These are phyloP conservation scores for Staphylotrichum tortipilum DNA, from an alignment of 495 filamentous ascomycete species.

Conservation along the genomic window DNA sequence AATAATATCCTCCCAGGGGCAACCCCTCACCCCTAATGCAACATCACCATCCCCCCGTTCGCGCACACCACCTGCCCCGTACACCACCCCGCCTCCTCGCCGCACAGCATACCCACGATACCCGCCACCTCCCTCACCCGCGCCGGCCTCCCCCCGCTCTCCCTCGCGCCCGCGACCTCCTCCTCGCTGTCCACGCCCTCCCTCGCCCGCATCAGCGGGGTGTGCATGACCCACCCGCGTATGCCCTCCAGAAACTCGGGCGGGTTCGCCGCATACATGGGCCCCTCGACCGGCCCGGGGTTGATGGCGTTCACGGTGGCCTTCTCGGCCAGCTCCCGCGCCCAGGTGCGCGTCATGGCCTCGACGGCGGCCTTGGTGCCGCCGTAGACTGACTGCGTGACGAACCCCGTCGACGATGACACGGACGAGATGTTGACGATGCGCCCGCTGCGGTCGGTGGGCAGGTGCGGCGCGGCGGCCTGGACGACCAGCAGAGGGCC, in stretches of 20 bases:
- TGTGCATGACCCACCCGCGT: slow-evolving; percentile 52
- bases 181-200: slow-evolving; percentile 54
- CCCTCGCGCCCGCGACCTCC: slow-evolving; percentile 46
- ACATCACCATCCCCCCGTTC: slow-evolving; percentile 73
- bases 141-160: slow-evolving; percentile 58
- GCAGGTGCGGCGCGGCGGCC: slow-evolving; percentile 60
- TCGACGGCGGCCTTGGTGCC: slow-evolving; percentile 86
- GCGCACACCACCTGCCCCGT: slow-evolving; percentile 81
- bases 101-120: slow-evolving; percentile 76
- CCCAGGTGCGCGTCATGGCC: slow-evolving; percentile 88
- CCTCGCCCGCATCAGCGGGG: slow-evolving; percentile 52
- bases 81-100: slow-evolving; percentile 63
- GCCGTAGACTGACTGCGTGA: slow-evolving; percentile 68
- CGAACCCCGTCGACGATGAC: slow-evolving; percentile 58
- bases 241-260: slow-evolving; percentile 34
- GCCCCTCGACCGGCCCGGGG: slow-evolving; percentile 77
- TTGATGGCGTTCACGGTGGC: slow-evolving; percentile 83
- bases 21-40: slow-evolving; percentile 24
- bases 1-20: neutral
- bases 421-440: slow-evolving; percentile 73
- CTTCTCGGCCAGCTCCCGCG: slow-evolving; percentile 66
- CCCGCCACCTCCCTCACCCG: slow-evolving; percentile 74
- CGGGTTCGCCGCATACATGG: slow-evolving; percentile 47
- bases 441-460: slow-evolving; percentile 63
- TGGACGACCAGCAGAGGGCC: slow-evolving; percentile 75